Evolutionary conservation across 2,329 filamentous ascomycete species (phyloP).

Genomic region (Exophiala spinifera): DNA sequence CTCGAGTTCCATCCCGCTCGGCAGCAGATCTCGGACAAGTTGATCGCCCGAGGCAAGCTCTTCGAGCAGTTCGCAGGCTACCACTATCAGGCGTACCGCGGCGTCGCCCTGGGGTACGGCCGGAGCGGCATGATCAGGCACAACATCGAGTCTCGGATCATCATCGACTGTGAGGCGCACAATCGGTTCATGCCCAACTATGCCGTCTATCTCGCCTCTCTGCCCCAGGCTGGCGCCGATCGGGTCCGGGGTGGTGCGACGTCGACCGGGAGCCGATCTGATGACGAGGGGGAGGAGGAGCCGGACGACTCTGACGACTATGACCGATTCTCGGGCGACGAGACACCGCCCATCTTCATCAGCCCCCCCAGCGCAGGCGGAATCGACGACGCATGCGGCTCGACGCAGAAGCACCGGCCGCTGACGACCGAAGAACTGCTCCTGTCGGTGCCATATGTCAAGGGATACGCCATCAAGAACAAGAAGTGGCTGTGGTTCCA

Average conservation of each 20-base stretch:
- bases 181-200: constrained; percentile 46
- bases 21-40: constrained; percentile 36
- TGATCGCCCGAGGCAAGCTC: constrained; percentile 47
- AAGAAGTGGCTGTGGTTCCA: constrained; percentile 44
- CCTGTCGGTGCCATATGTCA: constrained; percentile 41
- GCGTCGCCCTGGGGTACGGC: constrained; percentile 37
- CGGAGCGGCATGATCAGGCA: constrained; percentile 30
- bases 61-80: constrained; percentile 49
- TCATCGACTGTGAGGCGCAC: constrained; percentile 53
- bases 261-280: constrained; percentile 4
- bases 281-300: constrained; percentile 11
- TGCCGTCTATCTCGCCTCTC: constrained; percentile 30
- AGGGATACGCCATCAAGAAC: constrained; percentile 48
- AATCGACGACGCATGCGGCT: neutral
- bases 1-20: constrained; percentile 36
- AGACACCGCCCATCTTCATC: neutral
- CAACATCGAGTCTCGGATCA: constrained; percentile 47
- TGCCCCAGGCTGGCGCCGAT: neutral
- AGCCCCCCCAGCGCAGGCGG: constrained; percentile 1
- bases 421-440: constrained; percentile 38
- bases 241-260: neutral
- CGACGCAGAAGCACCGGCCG: constrained; percentile 28
- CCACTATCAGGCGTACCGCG: constrained; percentile 51
- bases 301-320: constrained; percentile 27
- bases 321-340: constrained; percentile 7